Evolutionary conservation across 202 grass and related monocot genomes (phyloP), one percentile per base, ranked within the genome.

Genomic region (Cymbopogon flexuosus): DNA sequence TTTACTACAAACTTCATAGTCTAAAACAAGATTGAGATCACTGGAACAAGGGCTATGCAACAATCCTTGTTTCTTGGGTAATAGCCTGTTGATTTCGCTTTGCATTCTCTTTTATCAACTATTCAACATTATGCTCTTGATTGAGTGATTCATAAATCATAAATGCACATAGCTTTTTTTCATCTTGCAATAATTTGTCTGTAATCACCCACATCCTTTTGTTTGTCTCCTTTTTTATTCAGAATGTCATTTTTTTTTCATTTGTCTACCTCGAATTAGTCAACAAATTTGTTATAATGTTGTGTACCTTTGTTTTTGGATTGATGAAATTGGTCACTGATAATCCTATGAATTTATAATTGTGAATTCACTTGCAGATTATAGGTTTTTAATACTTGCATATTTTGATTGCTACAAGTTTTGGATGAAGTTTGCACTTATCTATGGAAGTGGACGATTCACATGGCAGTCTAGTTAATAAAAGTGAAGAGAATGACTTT

Each of bases 371-470:
- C 60, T 82, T 41, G 33, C 69, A 79, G 62, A 83, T 43, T 79
- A 62, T 42, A 80, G 76, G 68, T 18, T 88, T 88, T 75, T 83
- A 23, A 83, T 68, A 57, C 61, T 90, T 77, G 24, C 59, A 56
- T 54, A 40, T 16, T 86, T 86, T 49, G 39, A 64, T 65, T 79
- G 83, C 47, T 51, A 71, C 10, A 2, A 37, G 34, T 62, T 81
- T 88, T 99, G 84, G 68, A 91, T 91, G 90, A 88, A 58, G 83
- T 91, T 75, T 81, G 77, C 51, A 84, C 42, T 77, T 52, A 67
- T 91, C 79, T 54, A 95, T 99, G 95, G 95, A 90, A 79, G 77
- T 92, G 42, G 56, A 75, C 58, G 82, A 56, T 68, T 69, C 58
- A 22, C 65, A 84, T 58, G 80, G 39, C 52, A 70, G 73, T 81